Evolutionary conservation across 2,329 filamentous ascomycete species (phyloP), one percentile per base, ranked within the genome.

Genomic region (Colletotrichum gloeosporioides): DNA sequence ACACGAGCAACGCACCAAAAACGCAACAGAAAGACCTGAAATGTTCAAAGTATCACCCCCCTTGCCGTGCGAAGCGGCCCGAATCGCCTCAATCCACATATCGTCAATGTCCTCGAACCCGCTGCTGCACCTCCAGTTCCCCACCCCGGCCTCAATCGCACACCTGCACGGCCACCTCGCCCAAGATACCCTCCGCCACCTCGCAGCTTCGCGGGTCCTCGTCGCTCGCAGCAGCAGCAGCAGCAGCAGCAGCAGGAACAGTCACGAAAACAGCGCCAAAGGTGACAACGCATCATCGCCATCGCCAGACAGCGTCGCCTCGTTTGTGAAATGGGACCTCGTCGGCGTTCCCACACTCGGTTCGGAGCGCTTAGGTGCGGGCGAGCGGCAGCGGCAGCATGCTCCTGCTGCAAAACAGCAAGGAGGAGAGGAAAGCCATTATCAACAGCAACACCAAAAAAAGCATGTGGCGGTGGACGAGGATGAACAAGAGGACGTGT

Each of bases 101-200:
- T 77, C 79, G 10, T 84, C 86, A 62, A 87, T 87, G 86, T 80
- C 84, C 62, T 75, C 79, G 49, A 86, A 87, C 77, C 76, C 82
- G 15, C 76, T 87, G 29, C 83, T 86, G 61, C 84, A 86, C 71
- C 83, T 83, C 2, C 84, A 87, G 76, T 87, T 87, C 69, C 85
- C 86, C 16, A 83, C 80, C 8, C 67, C 78, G 8, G 79, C 82
- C 18, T 82, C 81, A 62, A 79, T 82, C 34, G 71, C 66, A 10
- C 82, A 80, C 8, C 81, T 86, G 25, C 79, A 78, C 49, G 73
- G 65, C 6, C 86, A 81, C 79, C 77, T 87, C 34, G 77, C 75
- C 29, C 78, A 75, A 34, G 80, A 86, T 70, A 82, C 82, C 27
- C 69, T 81, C 64, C 76, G 79, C 71, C 82, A 84, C 73, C 76